phyloP scores from a whole-genome alignment of 805 yeast species.

The Phaffomyces antillensis region DNA sequence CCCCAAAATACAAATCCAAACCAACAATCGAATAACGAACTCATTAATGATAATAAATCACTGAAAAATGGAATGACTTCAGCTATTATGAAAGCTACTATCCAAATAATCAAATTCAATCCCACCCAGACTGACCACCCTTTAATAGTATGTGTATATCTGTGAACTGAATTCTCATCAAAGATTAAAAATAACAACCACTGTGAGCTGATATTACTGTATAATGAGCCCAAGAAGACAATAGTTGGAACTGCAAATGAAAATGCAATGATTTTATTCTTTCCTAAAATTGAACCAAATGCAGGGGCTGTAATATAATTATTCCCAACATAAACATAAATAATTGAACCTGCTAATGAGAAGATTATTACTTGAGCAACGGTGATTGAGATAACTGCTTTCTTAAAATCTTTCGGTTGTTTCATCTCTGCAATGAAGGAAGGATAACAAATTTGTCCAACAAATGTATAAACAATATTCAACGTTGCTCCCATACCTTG shows the following conservation, averaged over 20 bases:
- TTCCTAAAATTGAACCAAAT: slow-evolving; percentile 42
- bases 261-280: slow-evolving; percentile 46
- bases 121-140: slow-evolving; percentile 51
- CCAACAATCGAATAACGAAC: slow-evolving; percentile 59
- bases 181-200: slow-evolving; percentile 44
- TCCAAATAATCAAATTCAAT: slow-evolving; percentile 39
- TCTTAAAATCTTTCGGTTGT: slow-evolving; percentile 48
- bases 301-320: slow-evolving; percentile 53
- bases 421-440: slow-evolving; percentile 56
- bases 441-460: slow-evolving; percentile 58
- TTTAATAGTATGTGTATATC: slow-evolving; percentile 37
- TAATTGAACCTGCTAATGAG: slow-evolving; percentile 48
- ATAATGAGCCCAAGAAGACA: slow-evolving; percentile 47
- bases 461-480: slow-evolving; percentile 56
- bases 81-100: slow-evolving; percentile 49
- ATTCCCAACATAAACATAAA: slow-evolving; percentile 52
- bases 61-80: slow-evolving; percentile 61
- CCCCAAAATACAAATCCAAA: slow-evolving; percentile 62
- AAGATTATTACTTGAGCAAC: slow-evolving; percentile 41
- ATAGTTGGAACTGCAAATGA: slow-evolving; percentile 58
- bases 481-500: slow-evolving; percentile 48
- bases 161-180: slow-evolving; percentile 34
- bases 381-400: slow-evolving; percentile 48
- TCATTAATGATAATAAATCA: slow-evolving; percentile 50
- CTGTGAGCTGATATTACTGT: slow-evolving; percentile 47